Evolutionary conservation across 345 rosid species (phyloP).

Genomic region (Arabis hirsuta): DNA sequence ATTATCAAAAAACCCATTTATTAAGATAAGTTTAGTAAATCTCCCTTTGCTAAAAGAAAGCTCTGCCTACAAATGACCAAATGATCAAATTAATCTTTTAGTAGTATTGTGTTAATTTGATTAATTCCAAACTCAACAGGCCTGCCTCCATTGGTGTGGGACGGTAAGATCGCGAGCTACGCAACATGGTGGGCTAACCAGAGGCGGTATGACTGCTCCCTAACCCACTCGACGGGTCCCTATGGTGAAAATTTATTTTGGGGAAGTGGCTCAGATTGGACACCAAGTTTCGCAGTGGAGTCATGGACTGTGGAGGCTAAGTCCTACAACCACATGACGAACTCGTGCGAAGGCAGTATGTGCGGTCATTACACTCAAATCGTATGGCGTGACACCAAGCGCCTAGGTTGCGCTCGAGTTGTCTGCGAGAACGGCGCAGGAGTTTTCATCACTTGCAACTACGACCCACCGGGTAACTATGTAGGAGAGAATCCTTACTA

Average conservation of each 20-base stretch:
- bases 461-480: slow-evolving; percentile 92
- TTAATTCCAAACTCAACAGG: slow-evolving; percentile 37
- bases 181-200: slow-evolving; percentile 63
- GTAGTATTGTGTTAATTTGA: not conserved
- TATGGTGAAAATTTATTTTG: slow-evolving; percentile 92
- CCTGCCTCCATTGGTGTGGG: slow-evolving; percentile 66
- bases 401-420: slow-evolving; percentile 80
- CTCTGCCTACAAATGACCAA: too few relatives aligned
- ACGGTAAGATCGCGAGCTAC: slow-evolving; percentile 51
- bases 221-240: slow-evolving; percentile 78
- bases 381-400: slow-evolving; percentile 65
- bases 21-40: too few relatives aligned
- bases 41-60: too few relatives aligned
- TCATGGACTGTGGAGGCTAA: slow-evolving; percentile 70
- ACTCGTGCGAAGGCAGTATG: slow-evolving; percentile 56
- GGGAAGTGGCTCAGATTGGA: slow-evolving; percentile 85
- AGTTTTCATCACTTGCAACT: slow-evolving; percentile 83
- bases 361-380: slow-evolving; percentile 94
- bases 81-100: too few relatives aligned
- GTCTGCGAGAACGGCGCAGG: slow-evolving; percentile 57
- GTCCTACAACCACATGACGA: slow-evolving; percentile 58
- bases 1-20: too few relatives aligned
- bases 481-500: slow-evolving; percentile 82
- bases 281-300: slow-evolving; percentile 63
- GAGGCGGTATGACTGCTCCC: slow-evolving; percentile 64